phyloP scores from a whole-genome alignment of 192 early-diverging fungal genomes.

The Piromyces finnis region DNA sequence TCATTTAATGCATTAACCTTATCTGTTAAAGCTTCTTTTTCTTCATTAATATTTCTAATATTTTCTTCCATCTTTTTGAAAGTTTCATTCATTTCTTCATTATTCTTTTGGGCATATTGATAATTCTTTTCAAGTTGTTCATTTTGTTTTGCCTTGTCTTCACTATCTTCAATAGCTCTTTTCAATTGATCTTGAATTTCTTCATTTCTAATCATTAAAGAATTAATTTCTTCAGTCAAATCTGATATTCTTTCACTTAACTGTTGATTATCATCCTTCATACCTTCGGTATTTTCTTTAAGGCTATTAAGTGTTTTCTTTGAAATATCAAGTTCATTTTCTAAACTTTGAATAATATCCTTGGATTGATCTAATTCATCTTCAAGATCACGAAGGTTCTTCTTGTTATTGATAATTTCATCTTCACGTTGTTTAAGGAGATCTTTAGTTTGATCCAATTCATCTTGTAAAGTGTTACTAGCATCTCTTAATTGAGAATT shows the following conservation, averaged over 20 bases:
- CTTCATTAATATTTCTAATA: background rate
- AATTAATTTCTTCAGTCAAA: background rate
- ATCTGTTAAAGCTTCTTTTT: background rate
- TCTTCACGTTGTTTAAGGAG: background rate
- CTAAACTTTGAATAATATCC: background rate
- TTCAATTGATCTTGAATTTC: background rate
- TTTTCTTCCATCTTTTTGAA: background rate
- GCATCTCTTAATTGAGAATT: background rate
- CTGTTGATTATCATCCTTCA: background rate
- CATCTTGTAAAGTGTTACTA: background rate
- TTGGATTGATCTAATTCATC: background rate
- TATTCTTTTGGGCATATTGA: background rate
- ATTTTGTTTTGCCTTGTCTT: background rate
- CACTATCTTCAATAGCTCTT: background rate
- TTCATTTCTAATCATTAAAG: background rate
- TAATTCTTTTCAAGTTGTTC: background rate
- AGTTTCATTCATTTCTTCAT: background rate
- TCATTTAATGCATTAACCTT: background rate
- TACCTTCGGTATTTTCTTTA: background rate
- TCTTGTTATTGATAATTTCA: background rate
- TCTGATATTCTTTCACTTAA: background rate
- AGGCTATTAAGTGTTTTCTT: background rate
- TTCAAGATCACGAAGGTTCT: background rate
- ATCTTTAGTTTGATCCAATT: background rate
- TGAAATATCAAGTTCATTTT: background rate